phyloP scores from a whole-genome alignment of 805 yeast species.

The Brettanomyces bruxellensis region DNA sequence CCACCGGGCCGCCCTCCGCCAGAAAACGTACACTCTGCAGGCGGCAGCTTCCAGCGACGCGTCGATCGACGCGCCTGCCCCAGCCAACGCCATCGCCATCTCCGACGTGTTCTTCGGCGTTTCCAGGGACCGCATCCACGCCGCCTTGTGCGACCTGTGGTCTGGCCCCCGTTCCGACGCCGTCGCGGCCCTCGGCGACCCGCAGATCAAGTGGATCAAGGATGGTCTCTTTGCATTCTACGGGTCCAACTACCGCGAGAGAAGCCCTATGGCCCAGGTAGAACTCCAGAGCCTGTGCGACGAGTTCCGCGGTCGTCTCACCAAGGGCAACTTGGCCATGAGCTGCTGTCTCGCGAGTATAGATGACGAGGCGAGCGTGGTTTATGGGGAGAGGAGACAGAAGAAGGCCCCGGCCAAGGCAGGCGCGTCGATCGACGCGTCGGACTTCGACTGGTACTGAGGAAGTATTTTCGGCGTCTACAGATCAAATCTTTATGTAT shows the following conservation, averaged over 20 bases:
- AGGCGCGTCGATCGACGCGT: too few relatives aligned
- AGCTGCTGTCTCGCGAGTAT: constrained; percentile 37
- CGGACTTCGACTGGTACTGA: too few relatives aligned
- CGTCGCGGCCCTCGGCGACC: not conserved
- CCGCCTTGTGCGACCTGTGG: constrained; percentile 17
- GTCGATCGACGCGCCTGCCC: not conserved
- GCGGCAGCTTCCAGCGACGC: not conserved
- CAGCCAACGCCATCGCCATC: constrained; percentile 44
- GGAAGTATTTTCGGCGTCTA: too few relatives aligned
- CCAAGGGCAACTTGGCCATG: constrained; percentile 37
- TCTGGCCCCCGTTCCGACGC: not conserved
- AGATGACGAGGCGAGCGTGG: constrained; percentile 27
- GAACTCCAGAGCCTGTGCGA: constrained; percentile 34
- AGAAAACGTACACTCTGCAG: not conserved
- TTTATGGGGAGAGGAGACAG: constrained; percentile 16
- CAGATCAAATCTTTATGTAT: too few relatives aligned
- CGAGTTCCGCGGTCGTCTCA: constrained; percentile 24
- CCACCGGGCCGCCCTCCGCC: constrained; percentile 14
- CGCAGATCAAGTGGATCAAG: constrained; percentile 29
- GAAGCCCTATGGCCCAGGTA: constrained; percentile 31
- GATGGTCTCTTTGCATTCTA: constrained; percentile 33
- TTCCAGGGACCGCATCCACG: constrained; percentile 35
- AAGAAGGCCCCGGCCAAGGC: not conserved
- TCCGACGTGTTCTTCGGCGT: constrained; percentile 46
- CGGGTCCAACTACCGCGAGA: constrained; percentile 25